These are phyloP conservation scores for Vaucheria bursata DNA, from an alignment of 352 stramenopile genomes.

Conservation along the genomic window DNA sequence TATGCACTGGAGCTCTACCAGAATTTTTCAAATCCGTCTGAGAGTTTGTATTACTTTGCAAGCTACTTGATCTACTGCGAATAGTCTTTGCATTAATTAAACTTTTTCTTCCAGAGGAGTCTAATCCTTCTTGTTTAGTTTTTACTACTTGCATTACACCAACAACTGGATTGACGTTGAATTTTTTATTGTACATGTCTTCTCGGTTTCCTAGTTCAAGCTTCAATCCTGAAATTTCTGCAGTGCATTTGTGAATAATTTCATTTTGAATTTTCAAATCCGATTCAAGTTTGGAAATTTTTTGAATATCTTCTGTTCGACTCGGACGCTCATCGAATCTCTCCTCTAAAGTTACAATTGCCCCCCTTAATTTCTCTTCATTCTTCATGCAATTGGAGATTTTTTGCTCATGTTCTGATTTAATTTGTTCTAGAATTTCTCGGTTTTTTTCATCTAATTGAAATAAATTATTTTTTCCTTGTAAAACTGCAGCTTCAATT, in stretches of 20 bases:
- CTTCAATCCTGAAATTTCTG: constrained; percentile 85
- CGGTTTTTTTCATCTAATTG: background rate
- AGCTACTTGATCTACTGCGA: no score
- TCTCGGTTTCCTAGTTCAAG: constrained; percentile 79
- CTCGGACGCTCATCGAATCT: constrained; percentile 45
- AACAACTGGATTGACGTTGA: constrained; percentile 67
- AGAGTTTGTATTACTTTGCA: no score
- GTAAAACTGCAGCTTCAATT: constrained; percentile 1
- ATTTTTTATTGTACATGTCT: constrained; percentile 85
- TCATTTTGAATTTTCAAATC: constrained; percentile 62
- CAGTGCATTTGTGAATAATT: constrained; percentile 58
- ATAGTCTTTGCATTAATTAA: no score
- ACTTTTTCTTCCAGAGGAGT: no score
- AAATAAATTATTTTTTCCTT: no score
- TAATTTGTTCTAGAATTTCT: background rate
- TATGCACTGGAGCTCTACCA: no score
- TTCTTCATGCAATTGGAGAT: constrained; percentile 24
- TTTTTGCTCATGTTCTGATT: background rate
- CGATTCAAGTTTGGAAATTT: constrained; percentile 63
- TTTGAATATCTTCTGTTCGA: constrained; percentile 62
- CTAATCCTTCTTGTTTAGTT: no score
- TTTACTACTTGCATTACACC: constrained; percentile 73
- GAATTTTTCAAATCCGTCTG: no score
- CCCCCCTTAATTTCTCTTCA: constrained; percentile 31
- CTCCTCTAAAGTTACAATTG: constrained; percentile 59